Conservation (phyloP, 768 basidiomycete genomes). For the Tricholoma bakamatsutake region DNA sequence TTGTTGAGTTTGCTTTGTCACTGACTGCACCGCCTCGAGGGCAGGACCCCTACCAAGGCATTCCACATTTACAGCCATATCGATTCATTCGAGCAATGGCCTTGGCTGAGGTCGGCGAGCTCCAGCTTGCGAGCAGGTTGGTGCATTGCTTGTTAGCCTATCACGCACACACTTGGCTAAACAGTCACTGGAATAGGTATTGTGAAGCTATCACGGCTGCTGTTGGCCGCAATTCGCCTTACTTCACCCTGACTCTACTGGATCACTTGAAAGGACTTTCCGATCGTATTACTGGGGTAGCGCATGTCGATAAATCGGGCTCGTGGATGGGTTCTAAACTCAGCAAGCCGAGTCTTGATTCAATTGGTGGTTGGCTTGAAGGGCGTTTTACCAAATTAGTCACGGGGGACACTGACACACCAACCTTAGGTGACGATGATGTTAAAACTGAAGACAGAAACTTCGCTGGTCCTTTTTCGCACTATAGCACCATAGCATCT, state of each 20-base stretch:
- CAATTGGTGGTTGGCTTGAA: constrained; percentile 88
- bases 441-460: constrained; percentile 33
- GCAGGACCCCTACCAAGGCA: constrained; percentile 77
- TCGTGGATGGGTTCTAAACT: constrained; percentile 89
- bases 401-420: constrained; percentile 76
- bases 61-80: constrained; percentile 86
- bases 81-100: constrained; percentile 70
- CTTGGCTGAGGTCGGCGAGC: constrained; percentile 79
- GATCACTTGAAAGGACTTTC: constrained; percentile 74
- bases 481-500: constrained; percentile 90
- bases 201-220: constrained; percentile 82
- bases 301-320: constrained; percentile 66
- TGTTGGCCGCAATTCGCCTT: constrained; percentile 56
- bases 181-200: constrained; percentile 49
- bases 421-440: constrained; percentile 33
- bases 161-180: background rate
- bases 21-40: constrained; percentile 70
- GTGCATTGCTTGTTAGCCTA: constrained; percentile 3
- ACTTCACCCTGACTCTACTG: constrained; percentile 58
- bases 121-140: constrained; percentile 72
- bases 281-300: constrained; percentile 70
- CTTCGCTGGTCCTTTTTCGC: constrained; percentile 80
- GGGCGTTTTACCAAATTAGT: constrained; percentile 91
- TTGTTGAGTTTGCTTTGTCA: constrained; percentile 86
- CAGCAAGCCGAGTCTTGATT: constrained; percentile 87